These are phyloP conservation scores for Saccharomyces kudriavzevii DNA, from an alignment of 805 yeast genomes.

Conservation along the genomic window DNA sequence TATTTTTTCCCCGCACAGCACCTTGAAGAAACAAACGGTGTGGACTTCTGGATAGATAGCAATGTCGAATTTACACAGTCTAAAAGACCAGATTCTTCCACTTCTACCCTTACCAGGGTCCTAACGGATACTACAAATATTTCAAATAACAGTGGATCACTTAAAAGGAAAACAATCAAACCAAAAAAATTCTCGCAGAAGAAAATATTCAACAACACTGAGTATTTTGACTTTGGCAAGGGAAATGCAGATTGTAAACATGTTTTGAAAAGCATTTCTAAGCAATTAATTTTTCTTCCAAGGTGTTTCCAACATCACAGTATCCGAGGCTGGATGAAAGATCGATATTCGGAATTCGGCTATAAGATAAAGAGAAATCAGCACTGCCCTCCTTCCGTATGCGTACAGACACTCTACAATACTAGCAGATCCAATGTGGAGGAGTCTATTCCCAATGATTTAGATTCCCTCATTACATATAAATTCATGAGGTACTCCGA, in stretches of 20 bases:
- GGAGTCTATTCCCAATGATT: background rate
- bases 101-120: background rate
- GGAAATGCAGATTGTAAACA: conserved; percentile 1
- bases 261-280: background rate
- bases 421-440: background rate
- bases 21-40: background rate
- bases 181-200: background rate
- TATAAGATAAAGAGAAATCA: conserved; percentile 11
- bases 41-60: conserved; percentile 10
- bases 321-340: conserved; percentile 10
- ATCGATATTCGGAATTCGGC: conserved; percentile 6
- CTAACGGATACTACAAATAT: conserved; percentile 2
- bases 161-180: background rate
- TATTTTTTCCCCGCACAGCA: conserved; percentile 1
- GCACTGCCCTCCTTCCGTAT: conserved; percentile 12
- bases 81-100: background rate
- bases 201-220: background rate
- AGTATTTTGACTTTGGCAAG: conserved; percentile 4
- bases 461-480: conserved; percentile 3
- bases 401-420: background rate
- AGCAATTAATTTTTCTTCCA: conserved; percentile 6
- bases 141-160: background rate
- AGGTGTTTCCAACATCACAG: conserved; percentile 18
- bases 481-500: conserved; percentile 7
- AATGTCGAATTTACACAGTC: conserved; percentile 1